Percentiles rank a stretch among this genome's conserved stretches.
Conservation (phyloP, 2,329 filamentous ascomycete genomes). For the Colletotrichum orchidophilum region DNA sequence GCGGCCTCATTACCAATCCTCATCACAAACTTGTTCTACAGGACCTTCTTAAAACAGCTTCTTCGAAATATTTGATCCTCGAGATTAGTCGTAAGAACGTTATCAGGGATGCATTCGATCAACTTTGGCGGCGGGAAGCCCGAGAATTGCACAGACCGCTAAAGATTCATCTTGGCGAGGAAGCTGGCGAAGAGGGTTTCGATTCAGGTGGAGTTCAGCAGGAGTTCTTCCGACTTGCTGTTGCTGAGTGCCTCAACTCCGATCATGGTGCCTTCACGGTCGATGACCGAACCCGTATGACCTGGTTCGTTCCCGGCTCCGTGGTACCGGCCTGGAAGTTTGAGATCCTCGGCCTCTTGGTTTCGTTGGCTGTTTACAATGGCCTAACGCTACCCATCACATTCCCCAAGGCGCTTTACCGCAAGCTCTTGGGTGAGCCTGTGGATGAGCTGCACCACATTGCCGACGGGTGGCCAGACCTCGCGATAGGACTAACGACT, state of each 20-base stretch:
- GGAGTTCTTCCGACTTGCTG: conserved; percentile 90
- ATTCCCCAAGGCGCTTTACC: conserved; percentile 87
- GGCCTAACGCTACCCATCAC: conserved; percentile 90
- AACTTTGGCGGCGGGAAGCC: conserved; percentile 87
- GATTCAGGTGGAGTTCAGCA: conserved; percentile 97
- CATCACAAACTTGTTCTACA: conserved; percentile 70
- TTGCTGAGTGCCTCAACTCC: conserved; percentile 81
- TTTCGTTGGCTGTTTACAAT: conserved; percentile 92
- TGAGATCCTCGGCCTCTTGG: conserved; percentile 86
- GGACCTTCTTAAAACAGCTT: conserved; percentile 71
- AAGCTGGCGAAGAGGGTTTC: conserved; percentile 85
- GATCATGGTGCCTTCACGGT: conserved; percentile 83
- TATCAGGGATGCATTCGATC: conserved; percentile 80
- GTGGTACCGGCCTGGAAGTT: conserved; percentile 89
- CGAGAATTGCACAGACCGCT: conserved; percentile 85
- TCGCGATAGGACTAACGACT: conserved; percentile 77
- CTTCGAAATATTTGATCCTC: conserved; percentile 76
- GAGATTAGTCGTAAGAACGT: conserved; percentile 74
- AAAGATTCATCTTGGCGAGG: conserved; percentile 87
- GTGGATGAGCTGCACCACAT: conserved; percentile 80
- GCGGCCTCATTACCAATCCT: conserved; percentile 63
- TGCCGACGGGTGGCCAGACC: conserved; percentile 85
- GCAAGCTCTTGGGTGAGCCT: conserved; percentile 76
- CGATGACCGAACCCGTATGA: conserved; percentile 79
- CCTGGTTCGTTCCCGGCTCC: conserved; percentile 88